A percentile compares a stretch with the other conserved stretches of the same genome.
These are phyloP conservation scores for Rhodotorula sp. DNA, from an alignment of 1,284 basidiomycete species.

Conservation along the genomic window DNA sequence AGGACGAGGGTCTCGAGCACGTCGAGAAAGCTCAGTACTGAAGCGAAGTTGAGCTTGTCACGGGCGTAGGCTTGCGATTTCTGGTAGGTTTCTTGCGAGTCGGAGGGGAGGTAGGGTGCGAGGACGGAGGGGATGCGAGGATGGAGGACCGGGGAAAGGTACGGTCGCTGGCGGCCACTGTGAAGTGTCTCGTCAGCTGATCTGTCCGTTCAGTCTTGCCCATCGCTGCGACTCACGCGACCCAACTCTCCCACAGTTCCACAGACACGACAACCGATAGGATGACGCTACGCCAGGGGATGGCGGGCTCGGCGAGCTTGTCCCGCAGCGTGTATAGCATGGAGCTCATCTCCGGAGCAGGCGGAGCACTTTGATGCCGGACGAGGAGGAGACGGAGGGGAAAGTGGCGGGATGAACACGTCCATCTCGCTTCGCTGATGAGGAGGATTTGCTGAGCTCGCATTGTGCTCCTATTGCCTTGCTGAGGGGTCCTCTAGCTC, in stretches of 20 bases:
- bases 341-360: conserved; percentile 10
- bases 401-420: not conserved
- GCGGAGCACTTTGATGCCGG: not conserved
- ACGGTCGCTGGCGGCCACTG: conserved; percentile 35
- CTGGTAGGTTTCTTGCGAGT: conserved; percentile 25
- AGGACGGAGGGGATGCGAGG: conserved; percentile 34
- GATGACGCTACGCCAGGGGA: conserved; percentile 27
- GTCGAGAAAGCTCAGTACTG: conserved; percentile 70
- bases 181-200: no score
- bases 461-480: no score
- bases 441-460: no score
- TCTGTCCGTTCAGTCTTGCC: no score
- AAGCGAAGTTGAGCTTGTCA: conserved; percentile 83
- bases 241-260: conserved; percentile 23
- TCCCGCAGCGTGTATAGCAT: conserved; percentile 10
- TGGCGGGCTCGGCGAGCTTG: conserved; percentile 16
- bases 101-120: conserved; percentile 36
- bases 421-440: no score
- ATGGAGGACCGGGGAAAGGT: conserved; percentile 18
- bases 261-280: conserved; percentile 6
- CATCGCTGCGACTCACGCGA: conserved; percentile 14
- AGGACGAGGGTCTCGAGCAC: conserved; percentile 70
- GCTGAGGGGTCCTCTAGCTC: no score
- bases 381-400: not conserved
- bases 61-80: conserved; percentile 89